Evolutionary conservation across 139 green algal species (phyloP), one percentile per base, ranked within the genome.

Genomic region (Micromonas pusilla): DNA sequence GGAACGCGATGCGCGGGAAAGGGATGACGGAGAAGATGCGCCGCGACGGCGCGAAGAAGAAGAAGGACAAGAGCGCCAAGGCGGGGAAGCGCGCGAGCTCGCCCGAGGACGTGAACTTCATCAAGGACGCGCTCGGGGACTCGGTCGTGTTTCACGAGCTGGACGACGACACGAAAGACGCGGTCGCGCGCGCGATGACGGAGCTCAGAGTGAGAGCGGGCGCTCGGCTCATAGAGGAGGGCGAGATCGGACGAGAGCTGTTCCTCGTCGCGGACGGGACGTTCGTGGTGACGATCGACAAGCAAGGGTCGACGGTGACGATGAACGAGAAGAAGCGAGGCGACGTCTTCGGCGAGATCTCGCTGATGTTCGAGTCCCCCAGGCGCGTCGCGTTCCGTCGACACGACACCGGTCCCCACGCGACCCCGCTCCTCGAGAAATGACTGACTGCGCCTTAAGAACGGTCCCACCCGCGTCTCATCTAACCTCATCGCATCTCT

Each of bases 181-280:
- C 23, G 32, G 31, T 73, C 16, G 33, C 33, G 16, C 20, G 30
- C 1, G 66, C 20, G 66, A 73, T 73, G 66, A 53, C 21, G 13
- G 25, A 26, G 37, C 21, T 54, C 16, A 26, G 20, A 2, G 4
- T 73, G 0, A 20, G 52, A 20, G 66, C 34, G n/a, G 33, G 33
- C 16, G 31, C 21, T 23, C 21, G 30, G 1, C 6, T 73, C 1
- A 52, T 73, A 6, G 20, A 39, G 66, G 30, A 73, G 33, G 66
- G 66, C 16, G 31, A 52, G 32, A 52, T 31, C 16, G 66, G 66
- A 3, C 16, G 83, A 4, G 93, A 97, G 86, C 86, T 98, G 66
- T 98, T 95, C 77, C 88, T 98, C 0, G 93, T 98, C 1, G 96
- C 96, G 79, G 78, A 54, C 20, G 94, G 94, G 4, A 91, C 96